Evolutionary conservation across 23 red algal species (phyloP), one percentile per base, ranked within the genome.

Genomic region (Cyanidiococcus yangmingshanensis): DNA sequence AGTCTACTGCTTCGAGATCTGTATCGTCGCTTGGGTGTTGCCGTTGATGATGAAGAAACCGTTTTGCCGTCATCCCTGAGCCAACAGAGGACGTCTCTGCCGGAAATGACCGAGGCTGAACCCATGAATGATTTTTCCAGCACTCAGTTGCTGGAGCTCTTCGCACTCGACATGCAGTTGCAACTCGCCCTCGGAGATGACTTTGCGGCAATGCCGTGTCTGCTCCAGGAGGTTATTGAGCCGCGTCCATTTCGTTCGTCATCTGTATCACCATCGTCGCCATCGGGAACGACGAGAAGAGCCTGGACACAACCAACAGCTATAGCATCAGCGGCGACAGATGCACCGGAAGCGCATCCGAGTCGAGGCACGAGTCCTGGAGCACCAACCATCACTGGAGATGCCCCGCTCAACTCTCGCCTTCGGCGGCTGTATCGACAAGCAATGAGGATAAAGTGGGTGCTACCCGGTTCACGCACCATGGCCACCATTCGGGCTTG

Each of bases 141-240:
- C 68, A 89, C 94, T 0, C 94, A 98, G 79, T 74, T 98, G 2
- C 86, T 98, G 38, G 94, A 98, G 68, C 78, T 98, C 25, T 98
- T 89, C 79, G 94, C 94, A 50, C 82, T 98, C 0, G 94, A 98
- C 78, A 98, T 98, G 68, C 94, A 98, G 82, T 80, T 98, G 85
- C 82, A 98, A 30, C 21, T 71, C n/a, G 63, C 27, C 12, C 63
- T 71, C 7, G 7, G 45, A 21, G 45, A 21, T 21, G 21, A 54
- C 12, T 21, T 54, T 21, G 45, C 45, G 21, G 7, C 45, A 54
- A 21, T 54, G 21, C 45, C 45, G 21, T 54, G 7, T 21, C 45
- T 15, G 45, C 21, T 54, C 21, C 45, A 7, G 21, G 12, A 54
- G 21, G 45, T 21, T 21, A 54, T 54, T 7, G 45, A 54, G 45